A percentile compares a stretch with the other conserved stretches of the same genome.
These are phyloP conservation scores for Verticillium klebahnii DNA, from an alignment of 2,329 filamentous ascomycete species.

Conservation along the genomic window DNA sequence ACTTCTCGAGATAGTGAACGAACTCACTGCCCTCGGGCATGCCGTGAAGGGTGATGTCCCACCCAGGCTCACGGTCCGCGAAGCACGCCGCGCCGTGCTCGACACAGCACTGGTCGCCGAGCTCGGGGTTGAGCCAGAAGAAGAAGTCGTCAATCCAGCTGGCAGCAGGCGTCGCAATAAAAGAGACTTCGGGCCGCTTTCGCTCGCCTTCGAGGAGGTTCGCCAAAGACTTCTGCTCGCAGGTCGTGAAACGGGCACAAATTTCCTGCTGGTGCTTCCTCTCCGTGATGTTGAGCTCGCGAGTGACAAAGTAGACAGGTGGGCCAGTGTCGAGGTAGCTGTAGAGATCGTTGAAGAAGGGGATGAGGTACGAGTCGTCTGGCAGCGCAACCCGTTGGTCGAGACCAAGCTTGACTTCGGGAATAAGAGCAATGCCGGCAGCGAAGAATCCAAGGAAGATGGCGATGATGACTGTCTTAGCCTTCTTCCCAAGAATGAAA, in stretches of 20 bases:
- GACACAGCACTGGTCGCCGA: slow-evolving; percentile 65
- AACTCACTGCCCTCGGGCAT: slow-evolving; percentile 97
- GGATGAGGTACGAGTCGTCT: slow-evolving; percentile 88
- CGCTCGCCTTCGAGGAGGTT: slow-evolving; percentile 93
- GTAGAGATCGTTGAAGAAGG: slow-evolving; percentile 95
- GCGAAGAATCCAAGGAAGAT: slow-evolving; percentile 86
- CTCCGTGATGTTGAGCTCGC: slow-evolving; percentile 72
- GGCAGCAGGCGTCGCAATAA: slow-evolving; percentile 80
- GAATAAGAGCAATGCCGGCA: slow-evolving; percentile 77
- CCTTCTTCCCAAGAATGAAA: slow-evolving; percentile 70
- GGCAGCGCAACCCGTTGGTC: slow-evolving; percentile 95
- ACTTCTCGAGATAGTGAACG: slow-evolving; percentile 76
- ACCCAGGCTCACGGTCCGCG: slow-evolving; percentile 67
- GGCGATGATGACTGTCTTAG: slow-evolving; percentile 71
- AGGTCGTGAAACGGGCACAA: slow-evolving; percentile 87
- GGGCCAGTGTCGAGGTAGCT: slow-evolving; percentile 87
- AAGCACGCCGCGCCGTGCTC: slow-evolving; percentile 74
- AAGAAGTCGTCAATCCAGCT: slow-evolving; percentile 95
- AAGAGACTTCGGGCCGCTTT: slow-evolving; percentile 82
- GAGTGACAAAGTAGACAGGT: slow-evolving; percentile 93
- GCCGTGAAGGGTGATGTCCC: slow-evolving; percentile 84
- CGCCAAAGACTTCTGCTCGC: slow-evolving; percentile 74
- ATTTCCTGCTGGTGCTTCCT: slow-evolving; percentile 76
- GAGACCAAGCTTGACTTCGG: slow-evolving; percentile 78
- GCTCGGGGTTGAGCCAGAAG: slow-evolving; percentile 83